phyloP scores from a whole-genome alignment of 352 stramenopile genomes.

The Pythium vanterpoolii region DNA sequence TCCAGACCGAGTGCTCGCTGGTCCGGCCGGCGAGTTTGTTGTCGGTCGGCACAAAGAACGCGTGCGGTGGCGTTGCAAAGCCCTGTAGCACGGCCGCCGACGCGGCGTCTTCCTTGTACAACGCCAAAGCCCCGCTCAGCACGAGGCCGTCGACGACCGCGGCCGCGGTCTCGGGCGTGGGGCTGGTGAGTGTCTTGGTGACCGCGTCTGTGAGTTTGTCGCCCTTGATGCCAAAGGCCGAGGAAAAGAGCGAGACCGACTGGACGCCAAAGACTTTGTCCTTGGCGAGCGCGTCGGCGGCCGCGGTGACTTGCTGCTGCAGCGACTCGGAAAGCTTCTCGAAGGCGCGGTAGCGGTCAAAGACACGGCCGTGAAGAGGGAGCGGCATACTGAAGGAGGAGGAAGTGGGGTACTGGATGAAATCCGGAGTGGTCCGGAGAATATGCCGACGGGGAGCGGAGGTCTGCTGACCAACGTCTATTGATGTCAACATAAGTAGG shows the following conservation, averaged over 20 bases:
- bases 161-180: slow-evolving; percentile 10
- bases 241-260: slow-evolving; percentile 22
- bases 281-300: neutral
- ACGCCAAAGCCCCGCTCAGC: slow-evolving; percentile 18
- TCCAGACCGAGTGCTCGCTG: slow-evolving; percentile 17
- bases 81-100: slow-evolving; percentile 3
- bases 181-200: slow-evolving; percentile 9
- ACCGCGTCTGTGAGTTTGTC: slow-evolving; percentile 3
- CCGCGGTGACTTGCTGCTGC: slow-evolving; percentile 11
- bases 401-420: slow-evolving; percentile 6
- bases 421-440: no score
- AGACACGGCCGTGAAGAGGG: slow-evolving; percentile 20
- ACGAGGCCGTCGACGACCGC: slow-evolving; percentile 23
- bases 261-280: slow-evolving; percentile 14
- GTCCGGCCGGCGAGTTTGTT: slow-evolving; percentile 10
- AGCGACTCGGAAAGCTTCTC: slow-evolving; percentile 5
- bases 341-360: slow-evolving; percentile 20
- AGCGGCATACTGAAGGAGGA: neutral
- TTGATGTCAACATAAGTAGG: slow-evolving; percentile 16
- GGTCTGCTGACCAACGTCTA: no score
- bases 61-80: slow-evolving; percentile 3
- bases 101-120: slow-evolving; percentile 17
- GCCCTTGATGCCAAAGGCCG: slow-evolving; percentile 16
- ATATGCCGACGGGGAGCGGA: no score
- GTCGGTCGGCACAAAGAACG: slow-evolving; percentile 14